These are phyloP conservation scores for Hypoxylon perforatum DNA, from an alignment of 495 filamentous ascomycete genomes.

Conservation along the genomic window DNA sequence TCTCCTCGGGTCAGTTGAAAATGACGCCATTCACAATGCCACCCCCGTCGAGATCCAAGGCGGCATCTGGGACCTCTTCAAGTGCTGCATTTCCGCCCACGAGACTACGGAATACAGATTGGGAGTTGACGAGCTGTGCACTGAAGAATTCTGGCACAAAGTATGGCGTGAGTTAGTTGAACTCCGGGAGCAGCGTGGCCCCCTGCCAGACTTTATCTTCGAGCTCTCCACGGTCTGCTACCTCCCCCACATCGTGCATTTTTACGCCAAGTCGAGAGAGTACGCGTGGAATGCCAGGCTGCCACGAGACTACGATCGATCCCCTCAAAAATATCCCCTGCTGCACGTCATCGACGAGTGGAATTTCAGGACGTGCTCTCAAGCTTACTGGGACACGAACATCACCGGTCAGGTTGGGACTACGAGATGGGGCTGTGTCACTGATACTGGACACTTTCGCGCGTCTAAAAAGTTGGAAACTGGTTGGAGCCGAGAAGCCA, in stretches of 20 bases:
- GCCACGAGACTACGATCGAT: background rate
- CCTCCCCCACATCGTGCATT: conserved; percentile 16
- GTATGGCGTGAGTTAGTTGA: background rate
- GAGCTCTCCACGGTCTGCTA: too few species aligned
- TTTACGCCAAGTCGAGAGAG: conserved; percentile 19
- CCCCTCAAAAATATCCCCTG: background rate
- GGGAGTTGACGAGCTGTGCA: conserved; percentile 4
- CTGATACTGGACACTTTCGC: too few species aligned
- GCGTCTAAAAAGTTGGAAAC: too few species aligned
- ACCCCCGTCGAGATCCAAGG: background rate
- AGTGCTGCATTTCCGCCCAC: background rate
- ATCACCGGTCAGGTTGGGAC: too few species aligned
- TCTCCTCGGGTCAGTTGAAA: conserved; percentile 5
- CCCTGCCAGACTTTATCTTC: too few species aligned
- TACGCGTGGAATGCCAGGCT: too few species aligned
- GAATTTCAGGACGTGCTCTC: conserved; percentile 6
- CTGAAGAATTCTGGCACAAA: background rate
- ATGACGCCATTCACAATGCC: background rate
- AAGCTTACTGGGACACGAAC: conserved; percentile 10
- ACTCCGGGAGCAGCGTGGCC: background rate
- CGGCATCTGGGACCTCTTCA: conserved; percentile 15
- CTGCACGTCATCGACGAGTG: conserved; percentile 4
- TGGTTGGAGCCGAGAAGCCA: too few species aligned
- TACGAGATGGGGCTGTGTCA: too few species aligned
- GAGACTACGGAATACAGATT: background rate